Evolutionary conservation across 768 basidiomycete genomes (phyloP).

Genomic region (Collybiopsis confluens): DNA sequence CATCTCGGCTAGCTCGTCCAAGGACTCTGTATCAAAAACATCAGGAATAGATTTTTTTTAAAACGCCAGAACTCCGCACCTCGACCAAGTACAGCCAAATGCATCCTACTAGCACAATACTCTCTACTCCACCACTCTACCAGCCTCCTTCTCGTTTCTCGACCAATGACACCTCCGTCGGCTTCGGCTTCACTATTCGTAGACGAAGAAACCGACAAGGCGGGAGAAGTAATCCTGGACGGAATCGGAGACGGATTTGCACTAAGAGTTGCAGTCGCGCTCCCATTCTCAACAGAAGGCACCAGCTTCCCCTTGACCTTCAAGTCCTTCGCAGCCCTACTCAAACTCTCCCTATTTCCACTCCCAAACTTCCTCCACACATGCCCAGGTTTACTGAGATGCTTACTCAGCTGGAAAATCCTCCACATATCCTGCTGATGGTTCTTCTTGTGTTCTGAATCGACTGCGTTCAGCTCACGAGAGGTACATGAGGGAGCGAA

Average conservation of each 20-base stretch:
- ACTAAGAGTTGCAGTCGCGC: conserved; percentile 20
- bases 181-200: conserved; percentile 56
- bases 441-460: conserved; percentile 97
- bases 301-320: conserved; percentile 47
- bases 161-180: conserved; percentile 74
- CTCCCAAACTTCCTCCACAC: conserved; percentile 91
- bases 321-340: conserved; percentile 52
- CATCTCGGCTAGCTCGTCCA: conserved; percentile 66
- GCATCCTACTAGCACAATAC: conserved; percentile 83
- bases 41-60: not conserved
- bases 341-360: conserved; percentile 75
- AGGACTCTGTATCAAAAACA: conserved; percentile 46
- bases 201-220: conserved; percentile 54
- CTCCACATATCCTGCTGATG: conserved; percentile 87
- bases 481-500: conserved; percentile 82
- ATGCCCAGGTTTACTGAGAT: conserved; percentile 74
- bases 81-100: conserved; percentile 73
- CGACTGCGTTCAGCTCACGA: conserved; percentile 91
- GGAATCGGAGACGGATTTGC: conserved; percentile 38
- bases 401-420: conserved; percentile 92
- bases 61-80: conserved; percentile 37
- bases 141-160: conserved; percentile 72
- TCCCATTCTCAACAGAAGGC: conserved; percentile 19
- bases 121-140: conserved; percentile 83
- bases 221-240: conserved; percentile 55